A percentile compares a stretch with the other conserved stretches of the same genome.
phyloP scores from a whole-genome alignment of 768 basidiomycete genomes.

The Naganishia kalamii region DNA sequence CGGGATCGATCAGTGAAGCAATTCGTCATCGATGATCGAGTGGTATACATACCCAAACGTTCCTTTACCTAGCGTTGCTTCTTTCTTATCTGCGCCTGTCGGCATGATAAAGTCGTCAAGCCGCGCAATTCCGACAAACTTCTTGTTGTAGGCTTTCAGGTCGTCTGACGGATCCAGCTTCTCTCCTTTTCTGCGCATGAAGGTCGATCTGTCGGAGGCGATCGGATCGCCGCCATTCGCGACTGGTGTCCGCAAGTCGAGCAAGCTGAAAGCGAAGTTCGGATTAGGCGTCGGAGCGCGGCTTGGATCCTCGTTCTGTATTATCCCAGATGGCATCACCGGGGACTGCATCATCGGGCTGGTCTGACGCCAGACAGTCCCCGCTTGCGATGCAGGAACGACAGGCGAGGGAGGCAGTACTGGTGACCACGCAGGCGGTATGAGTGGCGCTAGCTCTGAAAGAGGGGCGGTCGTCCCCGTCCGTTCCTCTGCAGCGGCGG shows the following conservation, averaged over 20 bases:
- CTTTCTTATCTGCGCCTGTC: constrained; percentile 11
- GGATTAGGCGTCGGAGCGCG: constrained; percentile 15
- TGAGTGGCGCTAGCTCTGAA: background rate
- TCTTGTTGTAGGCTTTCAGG: background rate
- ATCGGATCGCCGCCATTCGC: background rate
- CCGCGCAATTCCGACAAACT: constrained; percentile 14
- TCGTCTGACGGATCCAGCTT: constrained; percentile 19
- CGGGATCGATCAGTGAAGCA: too few species aligned
- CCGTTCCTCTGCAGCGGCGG: background rate
- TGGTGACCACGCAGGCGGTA: background rate
- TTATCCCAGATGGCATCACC: background rate
- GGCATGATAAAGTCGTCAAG: constrained; percentile 13
- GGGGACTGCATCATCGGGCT: background rate
- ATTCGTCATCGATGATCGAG: too few species aligned
- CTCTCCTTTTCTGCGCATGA: background rate
- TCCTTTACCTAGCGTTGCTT: constrained; percentile 23
- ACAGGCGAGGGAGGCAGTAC: background rate
- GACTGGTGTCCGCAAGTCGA: constrained; percentile 2
- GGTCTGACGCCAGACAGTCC: background rate
- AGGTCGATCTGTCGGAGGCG: background rate
- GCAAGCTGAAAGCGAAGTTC: constrained; percentile 6
- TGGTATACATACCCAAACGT: constrained; percentile 22
- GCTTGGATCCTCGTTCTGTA: background rate
- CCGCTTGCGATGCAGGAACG: background rate
- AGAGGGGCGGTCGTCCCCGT: background rate